Evolutionary conservation across 139 green algal genomes (phyloP).

Genomic region (Picochlorum sp.): DNA sequence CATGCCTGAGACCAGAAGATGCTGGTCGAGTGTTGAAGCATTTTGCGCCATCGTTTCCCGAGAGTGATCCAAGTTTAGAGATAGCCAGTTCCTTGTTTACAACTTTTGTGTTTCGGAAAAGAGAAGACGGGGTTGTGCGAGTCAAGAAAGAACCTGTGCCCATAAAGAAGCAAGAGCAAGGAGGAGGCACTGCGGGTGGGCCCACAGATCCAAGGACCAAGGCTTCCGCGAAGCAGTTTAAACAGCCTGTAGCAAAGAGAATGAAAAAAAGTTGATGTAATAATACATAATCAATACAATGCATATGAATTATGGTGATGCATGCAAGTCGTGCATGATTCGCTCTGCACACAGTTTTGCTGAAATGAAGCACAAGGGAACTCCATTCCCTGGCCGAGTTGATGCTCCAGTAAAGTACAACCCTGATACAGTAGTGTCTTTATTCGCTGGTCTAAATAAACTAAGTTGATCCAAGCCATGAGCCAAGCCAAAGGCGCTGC

Average conservation of each 20-base stretch:
- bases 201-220: background rate
- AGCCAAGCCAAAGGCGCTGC: slow-evolving; percentile 72
- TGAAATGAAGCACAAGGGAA: slow-evolving; percentile 67
- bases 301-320: background rate
- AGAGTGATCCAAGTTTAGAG: slow-evolving; percentile 23
- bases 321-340: slow-evolving; percentile 31
- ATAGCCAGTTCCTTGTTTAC: slow-evolving; percentile 25
- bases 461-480: slow-evolving; percentile 75
- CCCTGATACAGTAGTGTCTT: slow-evolving; percentile 39
- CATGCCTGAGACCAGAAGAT: slow-evolving; percentile 47
- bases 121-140: background rate
- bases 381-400: slow-evolving; percentile 73
- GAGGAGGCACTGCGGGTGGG: background rate
- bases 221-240: background rate
- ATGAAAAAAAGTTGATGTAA: slow-evolving; percentile 5
- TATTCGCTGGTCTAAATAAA: slow-evolving; percentile 39
- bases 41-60: slow-evolving; percentile 53
- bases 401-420: slow-evolving; percentile 72
- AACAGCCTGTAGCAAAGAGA: background rate
- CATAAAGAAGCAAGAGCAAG: background rate
- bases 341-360: slow-evolving; percentile 34
- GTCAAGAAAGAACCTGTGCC: background rate
- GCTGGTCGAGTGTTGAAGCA: slow-evolving; percentile 50
- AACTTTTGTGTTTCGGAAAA: slow-evolving; percentile 38
- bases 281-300: background rate